phyloP scores from a whole-genome alignment of 176 grass and related monocot species.

The Phoenix roebelenii region DNA sequence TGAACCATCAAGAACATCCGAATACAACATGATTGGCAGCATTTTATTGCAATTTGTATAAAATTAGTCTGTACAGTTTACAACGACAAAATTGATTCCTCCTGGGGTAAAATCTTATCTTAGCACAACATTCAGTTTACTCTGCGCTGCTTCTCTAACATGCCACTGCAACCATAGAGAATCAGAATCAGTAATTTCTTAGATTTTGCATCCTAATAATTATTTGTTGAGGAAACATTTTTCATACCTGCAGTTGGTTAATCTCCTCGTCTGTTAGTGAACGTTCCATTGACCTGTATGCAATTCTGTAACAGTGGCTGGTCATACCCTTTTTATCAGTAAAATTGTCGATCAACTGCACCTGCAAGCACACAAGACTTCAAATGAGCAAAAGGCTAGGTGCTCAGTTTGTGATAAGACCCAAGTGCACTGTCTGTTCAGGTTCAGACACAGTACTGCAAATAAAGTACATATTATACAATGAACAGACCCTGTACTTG shows the following conservation, averaged over 20 bases:
- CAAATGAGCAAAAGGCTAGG: neutral
- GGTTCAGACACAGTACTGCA: no score
- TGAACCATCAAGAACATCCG: no score
- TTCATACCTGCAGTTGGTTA: slow-evolving; percentile 65
- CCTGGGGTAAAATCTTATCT: slow-evolving; percentile 34
- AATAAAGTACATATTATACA: no score
- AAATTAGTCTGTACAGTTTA: neutral
- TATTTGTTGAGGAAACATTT: neutral
- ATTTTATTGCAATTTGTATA: no score
- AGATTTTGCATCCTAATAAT: no score
- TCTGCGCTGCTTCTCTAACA: slow-evolving; percentile 77
- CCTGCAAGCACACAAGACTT: slow-evolving; percentile 30
- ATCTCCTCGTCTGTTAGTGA: slow-evolving; percentile 91
- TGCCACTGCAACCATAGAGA: slow-evolving; percentile 52
- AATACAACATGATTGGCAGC: no score
- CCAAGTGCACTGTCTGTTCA: no score
- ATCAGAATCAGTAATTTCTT: neutral
- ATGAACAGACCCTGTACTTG: no score
- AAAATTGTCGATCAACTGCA: slow-evolving; percentile 88
- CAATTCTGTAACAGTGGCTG: slow-evolving; percentile 91
- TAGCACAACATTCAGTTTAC: slow-evolving; percentile 73
- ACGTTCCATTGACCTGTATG: slow-evolving; percentile 81
- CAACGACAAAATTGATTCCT: slow-evolving; percentile 2
- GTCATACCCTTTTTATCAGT: slow-evolving; percentile 99
- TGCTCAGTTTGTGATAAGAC: no score